Evolutionary conservation across 768 basidiomycete genomes (phyloP).

Genomic region (Pholiota conissans): DNA sequence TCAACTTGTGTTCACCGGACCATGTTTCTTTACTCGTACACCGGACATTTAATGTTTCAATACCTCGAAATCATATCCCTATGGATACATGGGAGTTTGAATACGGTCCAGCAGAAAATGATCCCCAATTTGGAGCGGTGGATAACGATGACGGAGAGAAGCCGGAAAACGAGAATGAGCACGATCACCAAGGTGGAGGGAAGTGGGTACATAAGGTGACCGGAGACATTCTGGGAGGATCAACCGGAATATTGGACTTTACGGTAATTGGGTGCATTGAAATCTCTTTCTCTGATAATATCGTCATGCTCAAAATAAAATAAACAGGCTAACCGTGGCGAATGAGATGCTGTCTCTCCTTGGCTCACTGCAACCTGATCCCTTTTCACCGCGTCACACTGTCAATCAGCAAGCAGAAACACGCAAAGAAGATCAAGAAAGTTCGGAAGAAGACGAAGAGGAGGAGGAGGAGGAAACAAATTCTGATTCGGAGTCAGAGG

Average conservation of each 20-base stretch:
- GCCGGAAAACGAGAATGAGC: conserved; percentile 21
- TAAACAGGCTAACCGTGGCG: conserved; percentile 73
- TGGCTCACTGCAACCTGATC: conserved; percentile 78
- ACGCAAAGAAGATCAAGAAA: conserved; percentile 13
- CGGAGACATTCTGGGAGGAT: conserved; percentile 67
- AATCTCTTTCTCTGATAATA: background rate
- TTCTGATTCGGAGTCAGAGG: conserved; percentile 15
- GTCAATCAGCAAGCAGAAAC: conserved; percentile 14
- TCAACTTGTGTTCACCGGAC: conserved; percentile 88
- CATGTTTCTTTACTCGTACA: conserved; percentile 90
- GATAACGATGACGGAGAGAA: conserved; percentile 23
- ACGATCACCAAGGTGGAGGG: conserved; percentile 51
- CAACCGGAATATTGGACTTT: conserved; percentile 70
- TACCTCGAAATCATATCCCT: conserved; percentile 90
- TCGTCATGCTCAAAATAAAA: conserved; percentile 6
- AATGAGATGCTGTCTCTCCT: conserved; percentile 92
- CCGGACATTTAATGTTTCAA: conserved; percentile 92
- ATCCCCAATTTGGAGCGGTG: conserved; percentile 62
- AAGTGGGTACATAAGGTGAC: conserved; percentile 80
- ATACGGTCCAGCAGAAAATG: conserved; percentile 79
- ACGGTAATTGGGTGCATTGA: conserved; percentile 83
- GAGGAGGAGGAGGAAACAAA: conserved; percentile 19
- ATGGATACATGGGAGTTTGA: conserved; percentile 81
- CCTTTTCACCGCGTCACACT: conserved; percentile 65
- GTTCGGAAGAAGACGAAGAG: conserved; percentile 13